Base-by-base conservation (phyloP, 2,329 filamentous ascomycete genomes). In the Daldinia eschscholtzii region DNA sequence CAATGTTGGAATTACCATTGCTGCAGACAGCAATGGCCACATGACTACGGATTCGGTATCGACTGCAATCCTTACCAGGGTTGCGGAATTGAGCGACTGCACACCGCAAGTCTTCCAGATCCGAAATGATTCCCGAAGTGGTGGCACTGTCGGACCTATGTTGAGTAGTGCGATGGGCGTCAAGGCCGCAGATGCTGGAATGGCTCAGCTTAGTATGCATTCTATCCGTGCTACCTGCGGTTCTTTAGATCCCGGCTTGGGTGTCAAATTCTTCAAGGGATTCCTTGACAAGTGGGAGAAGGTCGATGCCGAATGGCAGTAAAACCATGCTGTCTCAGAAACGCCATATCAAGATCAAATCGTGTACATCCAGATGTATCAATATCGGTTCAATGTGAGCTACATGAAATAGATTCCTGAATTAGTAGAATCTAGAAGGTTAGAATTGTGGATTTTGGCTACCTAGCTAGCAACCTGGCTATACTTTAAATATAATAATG, bases 91-190 rank as follows among this genome's bases (percentile, higher is more conserved):
- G 66, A 87, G 85, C 68, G 93, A 85, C 57, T 89, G 88, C 64
- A 88, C 86, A 55, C 85, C 97, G 61, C 96, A 98, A 81, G 84
- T 92, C 5, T 98, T 98, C 86, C 94, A 97, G 85, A 98, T 98
- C 79, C 85, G 96, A 64, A 99, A 98, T 78, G 96, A 98, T 81
- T 91, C 88, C 9, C 86, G 95, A 61, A 93, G 90, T 76, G 96
- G 96, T 33, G 96, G 96, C 15, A 99, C 96, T 0, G 94, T 98
- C n/a, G 96, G 96, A 0, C 96, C 96, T 0, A 94, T 94, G 88
- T 85, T 97, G 39, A 93, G 90, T 73, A 89, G 91, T 30, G 88
- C 87, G 30, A 92, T 96, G 81, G 95, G 95, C 33, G 90, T 97
- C 66, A 84, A 93, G 58, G 89, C 93, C 0, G 92, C 96, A 56